phyloP scores from a whole-genome alignment of 2,329 filamentous ascomycete genomes.

The Madurella mycetomatis region DNA sequence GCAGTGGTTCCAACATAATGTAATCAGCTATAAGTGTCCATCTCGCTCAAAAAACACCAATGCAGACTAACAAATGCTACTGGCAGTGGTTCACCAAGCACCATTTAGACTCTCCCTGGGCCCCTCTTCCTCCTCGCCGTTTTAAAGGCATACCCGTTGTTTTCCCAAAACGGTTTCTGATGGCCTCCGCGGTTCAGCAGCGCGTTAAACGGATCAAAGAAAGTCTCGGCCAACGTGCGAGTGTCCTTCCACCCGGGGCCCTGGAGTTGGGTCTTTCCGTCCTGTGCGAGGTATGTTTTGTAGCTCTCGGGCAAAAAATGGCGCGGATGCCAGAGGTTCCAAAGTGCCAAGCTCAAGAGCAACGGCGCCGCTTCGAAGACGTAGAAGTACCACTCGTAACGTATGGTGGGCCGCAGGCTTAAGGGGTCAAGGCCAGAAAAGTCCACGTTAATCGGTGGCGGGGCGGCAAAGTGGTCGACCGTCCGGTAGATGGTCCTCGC shows the following conservation, averaged over 20 bases:
- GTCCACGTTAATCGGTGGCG: slow-evolving; percentile 26
- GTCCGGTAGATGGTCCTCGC: slow-evolving; percentile 54
- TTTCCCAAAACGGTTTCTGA: background rate
- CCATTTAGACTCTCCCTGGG: background rate
- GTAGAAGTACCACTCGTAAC: slow-evolving; percentile 57
- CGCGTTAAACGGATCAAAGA: background rate
- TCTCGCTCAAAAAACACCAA: too few species aligned
- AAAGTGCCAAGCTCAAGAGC: slow-evolving; percentile 46
- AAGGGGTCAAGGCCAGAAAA: slow-evolving; percentile 41
- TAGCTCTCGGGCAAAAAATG: slow-evolving; percentile 45
- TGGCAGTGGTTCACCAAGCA: too few species aligned
- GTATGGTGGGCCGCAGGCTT: slow-evolving; percentile 41
- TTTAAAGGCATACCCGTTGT: background rate
- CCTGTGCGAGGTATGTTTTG: slow-evolving; percentile 46
- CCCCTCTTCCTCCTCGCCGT: background rate
- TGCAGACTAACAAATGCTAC: too few species aligned
- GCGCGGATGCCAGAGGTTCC: slow-evolving; percentile 49
- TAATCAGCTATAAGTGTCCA: too few species aligned
- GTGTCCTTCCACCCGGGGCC: slow-evolving; percentile 47
- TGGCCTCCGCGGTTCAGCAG: background rate
- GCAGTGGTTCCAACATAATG: too few species aligned
- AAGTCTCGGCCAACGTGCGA: background rate
- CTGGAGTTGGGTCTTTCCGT: slow-evolving; percentile 46
- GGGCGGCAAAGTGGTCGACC: slow-evolving; percentile 53
- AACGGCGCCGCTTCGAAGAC: slow-evolving; percentile 53